phyloP scores from a whole-genome alignment of 1,284 basidiomycete genomes.

The Sporisorium exsertum region DNA sequence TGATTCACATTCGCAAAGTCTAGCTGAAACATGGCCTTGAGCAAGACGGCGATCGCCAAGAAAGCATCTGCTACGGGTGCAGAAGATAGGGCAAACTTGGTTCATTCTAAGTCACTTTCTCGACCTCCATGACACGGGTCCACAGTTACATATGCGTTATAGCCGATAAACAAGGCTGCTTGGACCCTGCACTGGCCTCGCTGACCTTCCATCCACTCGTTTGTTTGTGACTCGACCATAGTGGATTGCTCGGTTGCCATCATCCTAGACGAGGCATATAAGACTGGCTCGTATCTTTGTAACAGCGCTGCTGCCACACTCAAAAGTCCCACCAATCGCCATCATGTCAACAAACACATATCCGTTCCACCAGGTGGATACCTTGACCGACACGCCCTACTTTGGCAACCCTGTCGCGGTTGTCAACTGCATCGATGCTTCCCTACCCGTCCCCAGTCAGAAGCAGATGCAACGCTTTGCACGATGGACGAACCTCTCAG shows the following conservation, averaged over 20 bases:
- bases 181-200: slow-evolving; percentile 16
- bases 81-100: too few species aligned
- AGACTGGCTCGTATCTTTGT: too few species aligned
- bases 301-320: too few species aligned
- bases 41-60: too few species aligned
- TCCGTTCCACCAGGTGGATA: slow-evolving; percentile 57
- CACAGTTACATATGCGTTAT: slow-evolving; percentile 18
- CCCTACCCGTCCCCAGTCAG: slow-evolving; percentile 19
- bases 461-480: slow-evolving; percentile 57
- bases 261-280: background rate
- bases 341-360: slow-evolving; percentile 21
- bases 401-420: slow-evolving; percentile 64
- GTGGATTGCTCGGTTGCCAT: too few species aligned
- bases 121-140: background rate
- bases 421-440: slow-evolving; percentile 40
- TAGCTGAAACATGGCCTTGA: background rate
- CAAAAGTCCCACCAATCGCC: too few species aligned
- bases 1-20: background rate
- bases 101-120: background rate
- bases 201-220: background rate
- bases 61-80: too few species aligned
- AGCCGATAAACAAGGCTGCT: slow-evolving; percentile 9
- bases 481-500: slow-evolving; percentile 62
- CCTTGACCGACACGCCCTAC: slow-evolving; percentile 51
- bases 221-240: slow-evolving; percentile 20